Evolutionary conservation across 495 filamentous ascomycete genomes (phyloP).

Genomic region (Recurvomyces mirabilis): DNA sequence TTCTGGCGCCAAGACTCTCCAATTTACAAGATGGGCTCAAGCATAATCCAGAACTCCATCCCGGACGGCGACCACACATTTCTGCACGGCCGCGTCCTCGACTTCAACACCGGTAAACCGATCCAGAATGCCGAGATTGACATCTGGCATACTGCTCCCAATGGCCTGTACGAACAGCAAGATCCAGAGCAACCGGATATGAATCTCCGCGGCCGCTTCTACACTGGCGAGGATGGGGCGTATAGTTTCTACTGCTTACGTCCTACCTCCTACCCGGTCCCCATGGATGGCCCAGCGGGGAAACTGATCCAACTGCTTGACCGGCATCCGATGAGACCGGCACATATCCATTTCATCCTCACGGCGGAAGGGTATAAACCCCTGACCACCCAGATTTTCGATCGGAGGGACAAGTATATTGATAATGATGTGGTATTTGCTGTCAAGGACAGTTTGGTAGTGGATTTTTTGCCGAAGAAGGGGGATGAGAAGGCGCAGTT

Average conservation of each 20-base stretch:
- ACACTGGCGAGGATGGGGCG: constrained; percentile 50
- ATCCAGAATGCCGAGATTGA: constrained; percentile 56
- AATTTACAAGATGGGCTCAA: constrained; percentile 48
- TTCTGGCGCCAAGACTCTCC: constrained; percentile 67
- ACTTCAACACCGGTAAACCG: constrained; percentile 45
- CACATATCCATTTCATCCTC: constrained; percentile 77
- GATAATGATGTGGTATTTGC: constrained; percentile 63
- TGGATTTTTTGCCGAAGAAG: constrained; percentile 50
- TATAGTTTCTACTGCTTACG: constrained; percentile 59
- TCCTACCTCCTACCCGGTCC: constrained; percentile 63
- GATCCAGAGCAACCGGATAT: constrained; percentile 58
- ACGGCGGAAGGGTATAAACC: constrained; percentile 44
- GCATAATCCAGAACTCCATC: constrained; percentile 40
- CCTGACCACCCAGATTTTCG: constrained; percentile 65
- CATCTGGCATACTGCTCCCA: constrained; percentile 66
- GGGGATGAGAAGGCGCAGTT: constrained; percentile 53
- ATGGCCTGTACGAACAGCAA: constrained; percentile 73
- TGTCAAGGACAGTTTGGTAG: constrained; percentile 62
- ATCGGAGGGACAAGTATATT: constrained; percentile 50
- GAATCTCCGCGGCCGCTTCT: constrained; percentile 64
- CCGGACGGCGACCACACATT: constrained; percentile 44
- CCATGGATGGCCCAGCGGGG: constrained; percentile 50
- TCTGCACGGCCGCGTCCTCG: constrained; percentile 53
- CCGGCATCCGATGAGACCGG: constrained; percentile 68
- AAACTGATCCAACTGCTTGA: constrained; percentile 47